Percentiles rank a stretch among this genome's conserved stretches.
Conservation (phyloP, 179 eudicot species). For the Spinacia oleracea region DNA sequence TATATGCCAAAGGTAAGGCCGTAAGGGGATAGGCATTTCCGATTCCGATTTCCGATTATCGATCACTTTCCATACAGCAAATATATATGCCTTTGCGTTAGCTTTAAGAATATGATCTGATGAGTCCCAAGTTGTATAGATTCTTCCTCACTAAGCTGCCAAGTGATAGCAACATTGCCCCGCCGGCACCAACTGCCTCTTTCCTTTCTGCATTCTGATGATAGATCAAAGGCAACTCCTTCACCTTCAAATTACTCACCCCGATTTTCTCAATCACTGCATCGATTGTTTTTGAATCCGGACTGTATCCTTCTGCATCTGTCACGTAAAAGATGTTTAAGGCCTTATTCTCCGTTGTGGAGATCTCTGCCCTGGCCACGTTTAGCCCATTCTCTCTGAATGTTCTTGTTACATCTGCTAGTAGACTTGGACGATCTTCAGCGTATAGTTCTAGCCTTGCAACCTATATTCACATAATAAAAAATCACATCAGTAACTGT, state of each 20-base stretch:
- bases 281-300: slow-evolving; percentile 57
- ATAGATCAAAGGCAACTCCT: slow-evolving; percentile 63
- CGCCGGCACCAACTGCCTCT: slow-evolving; percentile 49
- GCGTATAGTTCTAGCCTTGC: slow-evolving; percentile 70
- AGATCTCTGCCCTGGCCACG: slow-evolving; percentile 82
- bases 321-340: slow-evolving; percentile 75
- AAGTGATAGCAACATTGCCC: slow-evolving; percentile 69
- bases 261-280: slow-evolving; percentile 65
- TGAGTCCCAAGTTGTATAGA: slow-evolving; percentile 73
- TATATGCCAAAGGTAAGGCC: slow-evolving; percentile 31
- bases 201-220: slow-evolving; percentile 46
- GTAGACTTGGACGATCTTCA: slow-evolving; percentile 53
- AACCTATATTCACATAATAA: slow-evolving; percentile 44
- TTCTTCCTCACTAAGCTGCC: slow-evolving; percentile 83
- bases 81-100: slow-evolving; percentile 21
- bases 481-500: background rate
- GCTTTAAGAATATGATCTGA: slow-evolving; percentile 64
- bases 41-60: no score
- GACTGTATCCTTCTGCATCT: slow-evolving; percentile 59
- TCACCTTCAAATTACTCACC: slow-evolving; percentile 50
- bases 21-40: background rate
- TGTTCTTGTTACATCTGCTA: slow-evolving; percentile 82
- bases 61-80: slow-evolving; percentile 22
- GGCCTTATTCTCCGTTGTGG: slow-evolving; percentile 56
- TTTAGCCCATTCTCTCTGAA: slow-evolving; percentile 85